Evolutionary conservation across 2,329 filamentous ascomycete genomes (phyloP).

Genomic region (Paraconiothyrium brasiliense): DNA sequence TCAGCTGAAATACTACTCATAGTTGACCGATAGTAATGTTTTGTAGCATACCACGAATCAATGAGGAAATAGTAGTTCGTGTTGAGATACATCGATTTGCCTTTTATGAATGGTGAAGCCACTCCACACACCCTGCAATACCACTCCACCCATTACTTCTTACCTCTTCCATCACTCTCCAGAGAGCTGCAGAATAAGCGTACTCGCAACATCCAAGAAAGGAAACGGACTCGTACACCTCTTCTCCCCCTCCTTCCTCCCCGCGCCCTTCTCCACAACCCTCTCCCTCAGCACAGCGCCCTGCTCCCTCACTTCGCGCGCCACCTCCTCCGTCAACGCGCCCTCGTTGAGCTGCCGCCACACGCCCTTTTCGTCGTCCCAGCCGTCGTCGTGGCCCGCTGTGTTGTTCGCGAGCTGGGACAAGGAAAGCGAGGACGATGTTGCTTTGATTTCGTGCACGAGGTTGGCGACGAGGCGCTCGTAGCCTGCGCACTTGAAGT

Average conservation of each 20-base stretch:
- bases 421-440: constrained; percentile 26
- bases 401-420: constrained; percentile 30
- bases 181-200: constrained; percentile 85
- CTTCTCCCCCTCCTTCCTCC: constrained; percentile 78
- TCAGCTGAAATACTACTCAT: too few species aligned
- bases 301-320: constrained; percentile 39
- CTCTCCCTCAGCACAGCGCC: constrained; percentile 49
- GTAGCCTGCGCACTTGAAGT: constrained; percentile 98
- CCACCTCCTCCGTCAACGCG: constrained; percentile 40
- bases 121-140: too few species aligned
- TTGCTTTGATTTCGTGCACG: constrained; percentile 50
- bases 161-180: too few species aligned
- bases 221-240: constrained; percentile 95
- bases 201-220: constrained; percentile 91
- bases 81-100: too few species aligned
- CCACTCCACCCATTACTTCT: too few species aligned
- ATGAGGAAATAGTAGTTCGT: too few species aligned
- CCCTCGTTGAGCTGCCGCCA: constrained; percentile 48
- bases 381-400: constrained; percentile 38
- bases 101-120: too few species aligned
- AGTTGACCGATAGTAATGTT: too few species aligned
- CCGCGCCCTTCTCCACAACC: constrained; percentile 55
- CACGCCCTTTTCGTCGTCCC: constrained; percentile 46
- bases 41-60: too few species aligned
- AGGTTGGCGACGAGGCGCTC: constrained; percentile 75